Evolutionary conservation across 78 protist genomes (phyloP).

Genomic region (Pigoraptor vietnamica): DNA sequence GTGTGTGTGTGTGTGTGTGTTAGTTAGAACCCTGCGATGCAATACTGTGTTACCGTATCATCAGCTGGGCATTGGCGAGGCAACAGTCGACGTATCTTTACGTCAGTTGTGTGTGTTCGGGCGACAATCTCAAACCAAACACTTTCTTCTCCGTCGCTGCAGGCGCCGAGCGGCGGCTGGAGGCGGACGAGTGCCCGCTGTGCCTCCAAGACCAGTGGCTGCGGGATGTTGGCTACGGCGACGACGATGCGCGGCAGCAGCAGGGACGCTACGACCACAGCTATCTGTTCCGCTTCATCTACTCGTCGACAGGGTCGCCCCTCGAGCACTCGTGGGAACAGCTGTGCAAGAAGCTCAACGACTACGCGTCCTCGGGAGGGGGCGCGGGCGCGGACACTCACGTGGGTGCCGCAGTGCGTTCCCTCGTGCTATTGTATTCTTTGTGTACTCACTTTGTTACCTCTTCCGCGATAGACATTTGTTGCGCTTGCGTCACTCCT

Average conservation of each 20-base stretch:
- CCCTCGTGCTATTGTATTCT: neutral
- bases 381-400: neutral
- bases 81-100: too few relatives aligned
- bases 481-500: too few relatives aligned
- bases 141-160: neutral
- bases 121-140: too few relatives aligned
- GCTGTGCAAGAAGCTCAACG: neutral
- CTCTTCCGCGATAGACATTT: neutral
- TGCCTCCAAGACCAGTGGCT: neutral
- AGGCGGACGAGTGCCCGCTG: neutral
- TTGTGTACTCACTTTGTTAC: neutral
- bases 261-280: constrained; percentile 1
- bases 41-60: too few relatives aligned
- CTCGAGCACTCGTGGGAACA: neutral
- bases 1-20: too few relatives aligned
- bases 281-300: neutral
- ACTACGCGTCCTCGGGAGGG: neutral
- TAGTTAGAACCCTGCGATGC: too few relatives aligned
- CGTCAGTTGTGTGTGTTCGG: too few relatives aligned
- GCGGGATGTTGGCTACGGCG: neutral
- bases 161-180: neutral
- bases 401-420: neutral
- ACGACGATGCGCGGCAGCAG: neutral
- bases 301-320: neutral
- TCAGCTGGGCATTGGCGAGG: too few relatives aligned